A percentile compares a stretch with the other conserved stretches of the same genome.
Evolutionary conservation across 495 filamentous ascomycete genomes (phyloP).

Genomic region (Tetracladium setigerum): DNA sequence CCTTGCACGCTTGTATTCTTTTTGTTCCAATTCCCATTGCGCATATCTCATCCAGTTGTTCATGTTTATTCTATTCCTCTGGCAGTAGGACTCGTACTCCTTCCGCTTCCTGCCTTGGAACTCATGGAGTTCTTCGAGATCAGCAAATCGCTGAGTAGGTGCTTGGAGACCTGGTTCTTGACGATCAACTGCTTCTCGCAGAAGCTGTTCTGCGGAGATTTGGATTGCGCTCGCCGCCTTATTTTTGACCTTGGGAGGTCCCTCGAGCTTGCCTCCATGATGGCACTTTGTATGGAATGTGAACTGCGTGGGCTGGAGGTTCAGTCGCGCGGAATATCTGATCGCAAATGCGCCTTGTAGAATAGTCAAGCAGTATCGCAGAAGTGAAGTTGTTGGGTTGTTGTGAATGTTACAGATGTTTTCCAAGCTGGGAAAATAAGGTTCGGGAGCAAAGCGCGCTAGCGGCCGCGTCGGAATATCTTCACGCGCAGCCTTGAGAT

Average conservation of each 20-base stretch:
- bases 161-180: constrained; percentile 84
- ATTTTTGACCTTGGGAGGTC: constrained; percentile 95
- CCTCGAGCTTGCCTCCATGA: constrained; percentile 90
- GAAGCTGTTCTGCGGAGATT: constrained; percentile 94
- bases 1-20: constrained; percentile 93
- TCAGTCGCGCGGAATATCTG: no score
- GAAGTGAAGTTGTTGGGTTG: no score
- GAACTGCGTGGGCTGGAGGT: no score
- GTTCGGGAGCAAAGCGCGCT: background rate
- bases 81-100: constrained; percentile 97
- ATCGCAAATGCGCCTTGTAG: no score
- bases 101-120: constrained; percentile 92
- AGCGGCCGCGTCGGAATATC: constrained; percentile 1
- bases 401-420: background rate
- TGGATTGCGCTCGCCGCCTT: constrained; percentile 83
- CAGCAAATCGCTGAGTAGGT: constrained; percentile 90
- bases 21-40: constrained; percentile 95
- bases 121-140: constrained; percentile 96
- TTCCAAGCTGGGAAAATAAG: background rate
- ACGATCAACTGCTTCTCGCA: constrained; percentile 95
- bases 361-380: no score
- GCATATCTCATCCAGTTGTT: constrained; percentile 99
- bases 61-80: constrained; percentile 89
- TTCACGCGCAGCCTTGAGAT: background rate
- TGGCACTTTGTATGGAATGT: constrained; percentile 12